Base-by-base conservation (phyloP, 768 basidiomycete genomes). In the Naganishia vaughanmartiniae region DNA sequence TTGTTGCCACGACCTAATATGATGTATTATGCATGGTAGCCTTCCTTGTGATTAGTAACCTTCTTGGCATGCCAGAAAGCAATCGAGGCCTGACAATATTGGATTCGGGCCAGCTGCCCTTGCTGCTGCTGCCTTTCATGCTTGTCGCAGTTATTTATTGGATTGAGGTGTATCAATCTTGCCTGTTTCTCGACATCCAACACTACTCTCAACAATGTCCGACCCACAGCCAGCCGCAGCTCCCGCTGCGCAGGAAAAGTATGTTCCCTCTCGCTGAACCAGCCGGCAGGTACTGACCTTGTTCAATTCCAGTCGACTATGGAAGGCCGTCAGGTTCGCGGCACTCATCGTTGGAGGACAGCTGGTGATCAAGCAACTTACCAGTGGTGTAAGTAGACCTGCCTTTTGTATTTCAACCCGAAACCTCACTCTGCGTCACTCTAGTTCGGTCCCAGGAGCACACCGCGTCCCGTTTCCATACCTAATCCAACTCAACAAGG, bases 321-420 rank as follows among this genome's bases (percentile, higher is more conserved):
- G 89, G 91, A 75, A 89, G 90, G 75, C 85, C 87, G 26, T 80
- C 81, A 31, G 73, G 60, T 42, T 63, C 14, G 60, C 60, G 36
- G 39, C 39, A 4, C 24, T 63, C 36, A 34, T 63, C 17, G 60
- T 63, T 12, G 60, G 60, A 26, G 14, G 34, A 12, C 60, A 63
- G 60, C 14, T 63, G 9, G 60, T 63, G 2, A 45, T 63, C n/a
- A 63, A 63, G 28, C 60, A 63, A 42, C 31, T 63, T 26, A n/a
- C 42, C 1, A 63, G 39, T 34, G 39, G 39, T n/a, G 60, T 63
- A 21, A 63, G 60, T 63, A 4, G 7, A 42, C 2, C 21, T 30
- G 21, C 5, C 34, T 36, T 30, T 15, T 24, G 54, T 14, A 4
- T 57, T 3, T 3, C 24, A 34, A 34, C 17, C 26, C 14, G 21